Evolutionary conservation across 345 rosid species (phyloP).

Genomic region (Nasturtium officinale): DNA sequence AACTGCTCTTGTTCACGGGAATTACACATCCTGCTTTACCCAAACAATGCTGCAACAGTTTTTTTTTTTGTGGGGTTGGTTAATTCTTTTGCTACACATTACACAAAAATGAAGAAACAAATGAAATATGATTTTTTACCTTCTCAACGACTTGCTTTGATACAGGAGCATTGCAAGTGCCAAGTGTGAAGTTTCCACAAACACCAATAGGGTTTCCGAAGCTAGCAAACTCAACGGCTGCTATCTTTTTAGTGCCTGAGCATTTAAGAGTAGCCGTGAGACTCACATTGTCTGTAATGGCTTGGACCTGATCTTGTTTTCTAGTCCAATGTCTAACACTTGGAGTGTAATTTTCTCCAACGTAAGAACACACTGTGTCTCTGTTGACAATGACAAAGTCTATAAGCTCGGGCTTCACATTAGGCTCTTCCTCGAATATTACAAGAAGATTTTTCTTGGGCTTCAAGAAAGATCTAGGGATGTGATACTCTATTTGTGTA

Average conservation of each 20-base stretch:
- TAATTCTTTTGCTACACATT: not conserved
- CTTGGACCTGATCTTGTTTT: slow-evolving; percentile 42
- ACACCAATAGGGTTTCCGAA: slow-evolving; percentile 73
- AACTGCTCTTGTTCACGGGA: slow-evolving; percentile 51
- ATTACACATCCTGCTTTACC: slow-evolving; percentile 61
- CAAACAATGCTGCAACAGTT: slow-evolving; percentile 54
- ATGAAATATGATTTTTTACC: slow-evolving; percentile 39
- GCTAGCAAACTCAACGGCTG: slow-evolving; percentile 75
- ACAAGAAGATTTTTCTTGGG: slow-evolving; percentile 63
- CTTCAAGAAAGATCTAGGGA: slow-evolving; percentile 80
- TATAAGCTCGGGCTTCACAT: slow-evolving; percentile 56
- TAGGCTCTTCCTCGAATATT: slow-evolving; percentile 72
- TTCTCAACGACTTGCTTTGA: slow-evolving; percentile 65
- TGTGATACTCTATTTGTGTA: slow-evolving; percentile 79
- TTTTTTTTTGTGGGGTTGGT: not conserved
- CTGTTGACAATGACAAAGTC: slow-evolving; percentile 59
- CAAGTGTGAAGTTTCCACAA: slow-evolving; percentile 60
- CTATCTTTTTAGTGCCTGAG: slow-evolving; percentile 50
- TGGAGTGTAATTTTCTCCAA: slow-evolving; percentile 66
- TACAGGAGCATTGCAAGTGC: slow-evolving; percentile 57
- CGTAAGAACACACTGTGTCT: slow-evolving; percentile 71
- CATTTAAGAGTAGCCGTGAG: slow-evolving; percentile 62
- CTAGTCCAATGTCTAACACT: slow-evolving; percentile 57
- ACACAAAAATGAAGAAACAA: not conserved
- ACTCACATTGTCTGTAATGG: slow-evolving; percentile 47